These are phyloP conservation scores for Hanseniaspora pseudoguilliermondii DNA, from an alignment of 805 yeast genomes.

Conservation along the genomic window DNA sequence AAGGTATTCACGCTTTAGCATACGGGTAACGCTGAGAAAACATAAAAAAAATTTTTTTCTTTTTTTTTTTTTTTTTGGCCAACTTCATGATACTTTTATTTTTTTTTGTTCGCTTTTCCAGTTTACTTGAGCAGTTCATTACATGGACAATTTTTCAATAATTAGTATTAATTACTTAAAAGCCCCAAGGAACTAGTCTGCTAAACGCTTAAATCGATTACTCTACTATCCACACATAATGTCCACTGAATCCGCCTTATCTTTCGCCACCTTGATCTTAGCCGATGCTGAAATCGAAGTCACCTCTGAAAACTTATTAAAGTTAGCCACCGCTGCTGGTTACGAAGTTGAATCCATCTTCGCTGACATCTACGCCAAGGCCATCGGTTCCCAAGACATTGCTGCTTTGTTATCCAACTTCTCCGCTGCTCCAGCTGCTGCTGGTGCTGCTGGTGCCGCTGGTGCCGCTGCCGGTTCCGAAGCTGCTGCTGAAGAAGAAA, in stretches of 20 bases:
- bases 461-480: conserved; percentile 36
- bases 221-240: conserved; percentile 30
- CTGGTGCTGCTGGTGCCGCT: conserved; percentile 34
- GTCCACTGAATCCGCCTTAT: conserved; percentile 82
- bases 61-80: background rate
- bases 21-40: too few relatives aligned
- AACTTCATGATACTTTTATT: background rate
- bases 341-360: conserved; percentile 63
- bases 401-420: conserved; percentile 52
- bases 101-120: background rate
- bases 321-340: conserved; percentile 65
- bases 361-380: conserved; percentile 74
- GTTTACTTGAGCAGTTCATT: too few relatives aligned
- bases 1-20: too few relatives aligned
- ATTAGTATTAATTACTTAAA: too few relatives aligned
- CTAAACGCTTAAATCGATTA: conserved; percentile 28
- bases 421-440: conserved; percentile 39
- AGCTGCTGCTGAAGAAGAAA: conserved; percentile 46
- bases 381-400: conserved; percentile 67
- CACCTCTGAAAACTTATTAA: conserved; percentile 66
- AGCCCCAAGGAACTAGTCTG: conserved; percentile 30
- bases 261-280: conserved; percentile 96
- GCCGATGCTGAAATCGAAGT: conserved; percentile 95
- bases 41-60: too few relatives aligned
- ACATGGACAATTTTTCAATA: too few relatives aligned